Conservation (phyloP, 192 early-diverging fungal species). For the Mortierella hygrophila region DNA sequence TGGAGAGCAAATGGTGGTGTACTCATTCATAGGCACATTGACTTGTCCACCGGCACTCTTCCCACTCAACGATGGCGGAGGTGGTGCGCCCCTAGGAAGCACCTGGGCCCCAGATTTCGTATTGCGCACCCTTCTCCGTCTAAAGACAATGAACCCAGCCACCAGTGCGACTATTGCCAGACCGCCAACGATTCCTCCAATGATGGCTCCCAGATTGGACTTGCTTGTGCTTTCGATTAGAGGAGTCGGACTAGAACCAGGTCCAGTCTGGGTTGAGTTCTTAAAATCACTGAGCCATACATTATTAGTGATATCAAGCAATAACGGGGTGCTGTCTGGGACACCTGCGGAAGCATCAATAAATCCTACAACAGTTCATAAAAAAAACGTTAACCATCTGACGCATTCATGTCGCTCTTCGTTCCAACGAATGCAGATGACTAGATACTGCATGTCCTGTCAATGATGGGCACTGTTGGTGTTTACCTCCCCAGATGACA, state of each 20-base stretch:
- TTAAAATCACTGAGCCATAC: background rate
- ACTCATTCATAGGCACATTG: constrained; percentile 8
- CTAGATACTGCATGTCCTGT: background rate
- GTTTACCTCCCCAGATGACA: constrained; percentile 36
- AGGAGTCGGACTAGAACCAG: background rate
- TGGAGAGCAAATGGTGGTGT: constrained; percentile 21
- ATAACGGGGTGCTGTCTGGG: background rate
- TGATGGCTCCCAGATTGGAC: constrained; percentile 11
- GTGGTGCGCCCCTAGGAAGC: background rate
- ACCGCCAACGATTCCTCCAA: constrained; percentile 23
- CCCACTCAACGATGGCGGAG: background rate
- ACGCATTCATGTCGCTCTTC: no score
- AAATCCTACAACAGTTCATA: background rate
- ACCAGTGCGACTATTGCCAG: constrained; percentile 7
- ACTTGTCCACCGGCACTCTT: background rate
- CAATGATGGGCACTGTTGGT: background rate
- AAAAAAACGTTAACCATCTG: no score
- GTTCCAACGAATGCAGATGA: no score
- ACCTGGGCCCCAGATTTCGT: background rate
- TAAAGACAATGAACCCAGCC: constrained; percentile 14
- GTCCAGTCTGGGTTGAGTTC: no score
- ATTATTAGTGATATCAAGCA: background rate
- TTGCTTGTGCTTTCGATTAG: background rate
- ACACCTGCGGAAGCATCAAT: background rate
- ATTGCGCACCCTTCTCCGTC: constrained; percentile 6